A percentile compares a stretch with the other conserved stretches of the same genome.
phyloP scores from a whole-genome alignment of 1,139 yeast genomes.

The Scheffersomyces illinoinensis region DNA sequence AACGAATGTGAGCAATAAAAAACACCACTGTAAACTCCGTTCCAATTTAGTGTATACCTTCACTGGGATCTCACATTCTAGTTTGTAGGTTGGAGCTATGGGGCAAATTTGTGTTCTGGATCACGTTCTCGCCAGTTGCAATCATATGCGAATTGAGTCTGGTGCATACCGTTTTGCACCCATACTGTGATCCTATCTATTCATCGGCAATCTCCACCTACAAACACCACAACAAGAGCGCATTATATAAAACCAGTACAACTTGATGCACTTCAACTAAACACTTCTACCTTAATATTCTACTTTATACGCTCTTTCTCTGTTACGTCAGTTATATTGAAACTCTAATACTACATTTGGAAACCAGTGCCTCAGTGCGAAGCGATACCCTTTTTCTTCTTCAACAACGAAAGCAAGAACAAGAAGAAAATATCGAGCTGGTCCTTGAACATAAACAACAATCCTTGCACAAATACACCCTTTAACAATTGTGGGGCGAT shows the following conservation, averaged over 20 bases:
- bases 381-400: constrained; percentile 9
- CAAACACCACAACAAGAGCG: neutral
- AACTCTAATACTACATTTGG: neutral
- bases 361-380: neutral
- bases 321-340: neutral
- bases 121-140: neutral
- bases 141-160: neutral
- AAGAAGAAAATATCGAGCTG: constrained; percentile 54
- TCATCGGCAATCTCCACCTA: neutral
- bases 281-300: neutral
- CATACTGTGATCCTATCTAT: neutral
- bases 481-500: constrained; percentile 77
- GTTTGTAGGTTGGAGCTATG: neutral
- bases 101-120: neutral
- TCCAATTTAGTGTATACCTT: no score
- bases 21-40: no score
- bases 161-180: neutral
- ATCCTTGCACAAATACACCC: constrained; percentile 84
- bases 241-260: neutral
- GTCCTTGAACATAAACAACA: constrained; percentile 81
- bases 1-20: neutral
- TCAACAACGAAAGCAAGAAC: constrained; percentile 35
- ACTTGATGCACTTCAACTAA: neutral
- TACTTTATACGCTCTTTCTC: neutral
- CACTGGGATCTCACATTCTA: neutral